Evolutionary conservation across 169 alveolate species (phyloP), one percentile per base, ranked within the genome.

Genomic region (Plasmodium chabaudi): DNA sequence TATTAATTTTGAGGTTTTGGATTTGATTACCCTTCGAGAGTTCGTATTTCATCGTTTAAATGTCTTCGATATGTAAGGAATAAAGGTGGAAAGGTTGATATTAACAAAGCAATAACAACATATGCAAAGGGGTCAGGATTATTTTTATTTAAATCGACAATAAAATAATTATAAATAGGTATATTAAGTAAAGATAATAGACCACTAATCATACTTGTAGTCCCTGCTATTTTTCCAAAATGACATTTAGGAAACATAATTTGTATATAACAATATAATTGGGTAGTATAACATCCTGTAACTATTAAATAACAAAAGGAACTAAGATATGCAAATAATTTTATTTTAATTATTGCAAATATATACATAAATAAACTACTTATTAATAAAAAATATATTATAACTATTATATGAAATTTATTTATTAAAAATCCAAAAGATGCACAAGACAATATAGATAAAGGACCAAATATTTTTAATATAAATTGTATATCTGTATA

Each of bases 221-320:
- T 87, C 51, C 95, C 95, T 55, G 91, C 87, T 1, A 93, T 84
- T 59, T 88, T 88, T 9, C 95, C 95, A 55, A 93, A 93, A 46
- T 87, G 93, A 19, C 56, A 42, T 2, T 87, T 84, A 2, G 94
- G 91, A 60, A 93, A 93, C 73, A 77, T 87, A 9, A 65, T 51
- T 63, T 93, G 93, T 21, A 93, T 70, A 63, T 84, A 90, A 23
- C 90, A 89, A 39, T 79, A 93, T 12, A 93, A 73, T 55, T 93
- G 95, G 1, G 93, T 72, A 19, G 93, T 88, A 60, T 88, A 87
- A 60, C 92, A 72, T 49, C 94, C 92, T 59, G 93, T 90, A 42
- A 89, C 92, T 49, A 93, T 72, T 34, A 71, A 25, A 63, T 89
- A 88, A 13, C 87, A 87, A 46, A 89, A n/a, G 1, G 92, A 86